Conservation (phyloP, 2,329 filamentous ascomycete genomes). For the Aspergillus latus region DNA sequence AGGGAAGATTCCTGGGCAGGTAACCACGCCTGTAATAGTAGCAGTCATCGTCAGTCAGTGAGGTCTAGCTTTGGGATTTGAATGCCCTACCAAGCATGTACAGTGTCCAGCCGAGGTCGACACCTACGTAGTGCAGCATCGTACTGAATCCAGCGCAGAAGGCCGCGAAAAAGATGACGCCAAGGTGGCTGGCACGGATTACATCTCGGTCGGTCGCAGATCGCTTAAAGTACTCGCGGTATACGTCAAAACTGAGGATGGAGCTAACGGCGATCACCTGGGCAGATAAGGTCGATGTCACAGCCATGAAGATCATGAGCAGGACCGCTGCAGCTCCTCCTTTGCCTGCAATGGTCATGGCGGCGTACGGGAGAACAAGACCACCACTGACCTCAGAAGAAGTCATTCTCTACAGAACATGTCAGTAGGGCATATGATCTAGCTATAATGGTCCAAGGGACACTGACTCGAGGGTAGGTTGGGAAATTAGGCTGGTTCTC, state of each 20-base stretch:
- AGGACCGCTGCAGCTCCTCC: not conserved
- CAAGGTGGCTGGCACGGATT: conserved; percentile 46
- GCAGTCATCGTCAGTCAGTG: conserved; percentile 7
- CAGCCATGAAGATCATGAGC: conserved; percentile 1
- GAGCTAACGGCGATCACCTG: conserved; percentile 1
- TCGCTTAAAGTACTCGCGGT: not conserved
- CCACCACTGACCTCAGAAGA: conserved; percentile 37
- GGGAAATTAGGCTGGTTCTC: conserved; percentile 53
- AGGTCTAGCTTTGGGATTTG: not conserved
- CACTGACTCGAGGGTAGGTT: conserved; percentile 50
- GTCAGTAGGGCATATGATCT: not conserved
- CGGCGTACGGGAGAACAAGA: conserved; percentile 41
- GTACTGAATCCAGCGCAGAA: conserved; percentile 56
- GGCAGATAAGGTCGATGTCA: not conserved
- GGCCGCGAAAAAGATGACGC: conserved; percentile 54
- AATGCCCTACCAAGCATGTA: conserved; percentile 50
- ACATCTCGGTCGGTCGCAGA: not conserved
- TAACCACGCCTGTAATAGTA: conserved; percentile 45
- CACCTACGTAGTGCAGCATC: conserved; percentile 54
- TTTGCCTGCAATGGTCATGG: conserved; percentile 29
- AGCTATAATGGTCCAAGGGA: not conserved
- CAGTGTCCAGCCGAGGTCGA: conserved; percentile 56
- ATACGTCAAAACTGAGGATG: not conserved
- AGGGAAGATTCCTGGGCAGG: conserved; percentile 55
- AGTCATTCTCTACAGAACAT: conserved; percentile 34